Percentiles rank a stretch among this genome's conserved stretches.
Conservation (phyloP, 352 stramenopile species). For the Poterioochromonas sp. region DNA sequence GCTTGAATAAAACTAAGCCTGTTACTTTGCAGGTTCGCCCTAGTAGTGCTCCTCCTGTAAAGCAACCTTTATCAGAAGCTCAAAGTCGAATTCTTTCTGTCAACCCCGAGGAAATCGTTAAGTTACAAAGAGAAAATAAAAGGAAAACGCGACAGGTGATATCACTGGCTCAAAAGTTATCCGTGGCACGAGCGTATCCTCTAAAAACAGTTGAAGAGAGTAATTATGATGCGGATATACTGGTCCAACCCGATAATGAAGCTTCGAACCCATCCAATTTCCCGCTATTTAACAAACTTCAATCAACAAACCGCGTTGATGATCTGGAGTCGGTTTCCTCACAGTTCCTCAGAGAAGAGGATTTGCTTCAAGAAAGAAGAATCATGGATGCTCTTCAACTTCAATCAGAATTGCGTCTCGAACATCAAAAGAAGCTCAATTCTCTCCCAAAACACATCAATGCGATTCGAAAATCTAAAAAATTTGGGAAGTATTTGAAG, state of each 20-base stretch:
- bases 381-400: background rate
- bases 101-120: background rate
- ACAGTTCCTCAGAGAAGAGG: background rate
- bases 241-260: background rate
- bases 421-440: background rate
- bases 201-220: background rate
- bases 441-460: background rate
- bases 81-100: too few species aligned
- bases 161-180: background rate
- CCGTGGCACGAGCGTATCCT: background rate
- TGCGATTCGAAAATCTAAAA: background rate
- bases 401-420: background rate
- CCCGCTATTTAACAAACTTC: background rate
- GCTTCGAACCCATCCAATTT: too few species aligned
- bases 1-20: background rate
- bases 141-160: background rate
- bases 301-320: background rate
- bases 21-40: background rate
- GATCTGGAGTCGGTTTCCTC: background rate
- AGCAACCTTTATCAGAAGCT: too few species aligned
- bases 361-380: background rate
- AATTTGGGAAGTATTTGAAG: background rate
- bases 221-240: background rate
- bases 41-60: too few species aligned
- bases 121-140: background rate